Evolutionary conservation across 495 filamentous ascomycete genomes (phyloP).

Genomic region (Podospora pseudopauciseta): DNA sequence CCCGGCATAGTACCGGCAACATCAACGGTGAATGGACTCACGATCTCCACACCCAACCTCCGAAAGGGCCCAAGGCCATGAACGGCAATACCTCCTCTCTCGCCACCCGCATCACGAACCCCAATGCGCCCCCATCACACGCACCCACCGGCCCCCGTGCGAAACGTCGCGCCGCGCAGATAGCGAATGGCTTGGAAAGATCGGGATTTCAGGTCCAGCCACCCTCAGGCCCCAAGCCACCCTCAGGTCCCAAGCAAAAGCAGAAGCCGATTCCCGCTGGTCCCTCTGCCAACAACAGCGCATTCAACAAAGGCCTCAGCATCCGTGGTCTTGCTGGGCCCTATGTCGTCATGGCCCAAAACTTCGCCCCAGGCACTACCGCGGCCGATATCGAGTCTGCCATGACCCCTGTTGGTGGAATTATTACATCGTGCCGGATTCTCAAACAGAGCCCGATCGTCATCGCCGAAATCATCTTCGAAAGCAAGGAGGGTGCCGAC

Average conservation of each 20-base stretch:
- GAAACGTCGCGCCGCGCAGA: constrained; percentile 34
- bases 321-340: constrained; percentile 81
- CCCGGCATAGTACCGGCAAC: constrained; percentile 37
- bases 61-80: constrained; percentile 35
- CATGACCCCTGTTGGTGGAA: constrained; percentile 66
- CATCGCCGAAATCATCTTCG: constrained; percentile 81
- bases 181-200: constrained; percentile 30
- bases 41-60: constrained; percentile 44
- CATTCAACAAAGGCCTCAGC: constrained; percentile 52
- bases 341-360: constrained; percentile 77
- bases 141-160: constrained; percentile 21
- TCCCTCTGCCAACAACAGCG: neutral
- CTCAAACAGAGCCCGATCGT: constrained; percentile 69
- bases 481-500: constrained; percentile 72
- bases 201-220: constrained; percentile 28
- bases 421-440: constrained; percentile 68
- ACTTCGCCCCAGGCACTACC: constrained; percentile 90
- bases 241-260: constrained; percentile 3
- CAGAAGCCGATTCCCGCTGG: constrained; percentile 2
- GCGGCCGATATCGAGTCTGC: constrained; percentile 91
- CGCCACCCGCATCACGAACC: constrained; percentile 42
- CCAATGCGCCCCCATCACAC: constrained; percentile 25
- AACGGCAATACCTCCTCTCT: constrained; percentile 30
- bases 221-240: constrained; percentile 22
- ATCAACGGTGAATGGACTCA: constrained; percentile 57